Evolutionary conservation across 805 yeast species (phyloP), one percentile per base, ranked within the genome.

Genomic region (Candida dendrica): DNA sequence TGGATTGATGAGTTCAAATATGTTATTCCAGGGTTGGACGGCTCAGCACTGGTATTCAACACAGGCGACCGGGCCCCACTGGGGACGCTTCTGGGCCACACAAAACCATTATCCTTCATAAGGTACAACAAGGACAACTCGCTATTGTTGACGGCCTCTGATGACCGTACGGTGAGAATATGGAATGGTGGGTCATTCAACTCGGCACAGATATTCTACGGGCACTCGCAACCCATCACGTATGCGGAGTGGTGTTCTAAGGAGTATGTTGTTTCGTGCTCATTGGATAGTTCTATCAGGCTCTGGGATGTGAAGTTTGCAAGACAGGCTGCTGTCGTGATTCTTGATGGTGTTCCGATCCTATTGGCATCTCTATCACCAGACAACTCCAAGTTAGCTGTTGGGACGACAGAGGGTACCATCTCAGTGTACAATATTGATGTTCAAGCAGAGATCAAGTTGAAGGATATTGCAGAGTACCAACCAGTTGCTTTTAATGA

Each of bases 1-100:
- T 88, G 96, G 95, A 66, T 89, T 14, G 85, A 79, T 50, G 74
- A 74, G 29, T 60, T 64, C 41, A 84, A 78, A 49, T 84, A 84
- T 59, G 85, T 86, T 3, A 61, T 83, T n/a, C 82, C 95, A 1
- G 82, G 85, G 0, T 53, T 67, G 3, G 70, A 70, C 40, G 71
- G 77, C 39, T 52, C 76, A 6, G 73, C 86, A 9, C 58, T 72
- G 18, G 77, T 87, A 1, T 78, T 74, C 60, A 71, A 77, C 38
- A 53, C 75, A 4, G 69, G 69, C 5, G 73, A 71, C 26, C 59
- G 64, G 35, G 58, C 56, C 38, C 77, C 84, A 1, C 46, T 74
- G 1, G 79, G 83, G 5, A 61, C 66, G 22, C 62, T 81, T 38
- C 47, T 69, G 10, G 96, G 95, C 1, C 96, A 88, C 58, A 65